phyloP scores from a whole-genome alignment of 495 filamentous ascomycete species.

The Antarctomyces pellizariae region DNA sequence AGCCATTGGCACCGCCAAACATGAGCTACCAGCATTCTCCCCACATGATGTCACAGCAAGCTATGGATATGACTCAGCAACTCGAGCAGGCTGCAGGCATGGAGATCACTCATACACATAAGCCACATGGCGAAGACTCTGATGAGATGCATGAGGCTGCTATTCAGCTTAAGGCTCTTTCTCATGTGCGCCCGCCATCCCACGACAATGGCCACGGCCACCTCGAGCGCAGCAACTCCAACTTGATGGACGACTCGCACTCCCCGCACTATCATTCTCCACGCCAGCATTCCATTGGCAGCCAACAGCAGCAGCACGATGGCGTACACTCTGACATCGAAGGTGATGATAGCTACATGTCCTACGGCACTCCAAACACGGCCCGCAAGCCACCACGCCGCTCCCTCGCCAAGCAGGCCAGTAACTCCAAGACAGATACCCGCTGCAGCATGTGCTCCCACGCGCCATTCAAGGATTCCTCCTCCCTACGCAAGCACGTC shows the following conservation, averaged over 20 bases:
- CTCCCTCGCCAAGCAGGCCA: constrained; percentile 23
- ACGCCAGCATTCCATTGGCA: constrained; percentile 16
- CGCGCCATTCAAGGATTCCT: constrained; percentile 33
- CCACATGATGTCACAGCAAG: background rate
- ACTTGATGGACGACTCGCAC: constrained; percentile 2
- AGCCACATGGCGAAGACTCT: constrained; percentile 29
- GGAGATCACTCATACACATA: constrained; percentile 9
- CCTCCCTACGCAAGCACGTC: constrained; percentile 32
- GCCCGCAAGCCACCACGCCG: constrained; percentile 20
- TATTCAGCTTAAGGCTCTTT: constrained; percentile 32
- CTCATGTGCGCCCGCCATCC: constrained; percentile 25
- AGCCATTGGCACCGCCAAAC: background rate
- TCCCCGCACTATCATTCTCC: constrained; percentile 12
- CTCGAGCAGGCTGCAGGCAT: constrained; percentile 8
- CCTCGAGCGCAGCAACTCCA: constrained; percentile 9
- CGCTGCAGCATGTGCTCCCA: constrained; percentile 29
- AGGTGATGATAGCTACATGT: constrained; percentile 15
- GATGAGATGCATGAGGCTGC: constrained; percentile 35
- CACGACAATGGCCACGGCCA: constrained; percentile 16
- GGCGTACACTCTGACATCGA: constrained; percentile 16
- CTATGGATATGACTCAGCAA: background rate
- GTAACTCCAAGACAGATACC: constrained; percentile 30
- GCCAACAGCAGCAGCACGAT: constrained; percentile 18
- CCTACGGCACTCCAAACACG: constrained; percentile 18
- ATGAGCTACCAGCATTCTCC: background rate